phyloP scores from a whole-genome alignment of 352 stramenopile genomes.

The Globisporangium lucens region DNA sequence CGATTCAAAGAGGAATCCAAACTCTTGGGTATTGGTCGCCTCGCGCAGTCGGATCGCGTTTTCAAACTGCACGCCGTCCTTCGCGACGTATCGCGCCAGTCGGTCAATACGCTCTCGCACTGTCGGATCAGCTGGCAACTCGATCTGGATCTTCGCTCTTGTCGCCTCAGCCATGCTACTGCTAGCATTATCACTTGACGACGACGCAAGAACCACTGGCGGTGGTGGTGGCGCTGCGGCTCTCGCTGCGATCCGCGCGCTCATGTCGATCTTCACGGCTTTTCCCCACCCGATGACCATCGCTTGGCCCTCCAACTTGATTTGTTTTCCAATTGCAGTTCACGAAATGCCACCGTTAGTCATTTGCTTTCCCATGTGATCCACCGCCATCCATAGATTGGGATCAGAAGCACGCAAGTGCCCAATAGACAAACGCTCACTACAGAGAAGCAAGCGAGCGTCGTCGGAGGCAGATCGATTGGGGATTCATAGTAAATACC shows the following conservation, averaged over 20 bases:
- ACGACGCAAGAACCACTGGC: slow-evolving; percentile 5
- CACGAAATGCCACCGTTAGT: slow-evolving; percentile 15
- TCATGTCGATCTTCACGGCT: slow-evolving; percentile 69
- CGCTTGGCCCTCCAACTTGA: slow-evolving; percentile 63
- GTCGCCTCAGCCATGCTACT: slow-evolving; percentile 3
- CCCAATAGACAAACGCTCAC: too few species aligned
- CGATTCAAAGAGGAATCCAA: slow-evolving; percentile 54
- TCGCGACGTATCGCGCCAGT: slow-evolving; percentile 58
- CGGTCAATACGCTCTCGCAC: slow-evolving; percentile 38
- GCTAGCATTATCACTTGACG: not conserved
- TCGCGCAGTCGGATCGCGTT: slow-evolving; percentile 52
- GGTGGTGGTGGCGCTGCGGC: slow-evolving; percentile 10
- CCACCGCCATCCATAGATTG: not conserved
- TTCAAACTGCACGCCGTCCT: slow-evolving; percentile 66
- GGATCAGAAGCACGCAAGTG: too few species aligned
- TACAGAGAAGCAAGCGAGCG: not conserved
- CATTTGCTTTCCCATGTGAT: not conserved
- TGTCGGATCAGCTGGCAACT: slow-evolving; percentile 30
- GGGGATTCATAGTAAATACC: slow-evolving; percentile 26
- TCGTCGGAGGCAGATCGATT: not conserved
- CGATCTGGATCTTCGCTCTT: slow-evolving; percentile 30
- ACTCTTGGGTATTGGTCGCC: slow-evolving; percentile 25
- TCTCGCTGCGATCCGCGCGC: slow-evolving; percentile 12
- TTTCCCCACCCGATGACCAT: slow-evolving; percentile 84
- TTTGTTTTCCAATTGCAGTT: slow-evolving; percentile 10